Base-by-base conservation (phyloP, 805 yeast genomes). In the Zygosaccharomyces bisporus region DNA sequence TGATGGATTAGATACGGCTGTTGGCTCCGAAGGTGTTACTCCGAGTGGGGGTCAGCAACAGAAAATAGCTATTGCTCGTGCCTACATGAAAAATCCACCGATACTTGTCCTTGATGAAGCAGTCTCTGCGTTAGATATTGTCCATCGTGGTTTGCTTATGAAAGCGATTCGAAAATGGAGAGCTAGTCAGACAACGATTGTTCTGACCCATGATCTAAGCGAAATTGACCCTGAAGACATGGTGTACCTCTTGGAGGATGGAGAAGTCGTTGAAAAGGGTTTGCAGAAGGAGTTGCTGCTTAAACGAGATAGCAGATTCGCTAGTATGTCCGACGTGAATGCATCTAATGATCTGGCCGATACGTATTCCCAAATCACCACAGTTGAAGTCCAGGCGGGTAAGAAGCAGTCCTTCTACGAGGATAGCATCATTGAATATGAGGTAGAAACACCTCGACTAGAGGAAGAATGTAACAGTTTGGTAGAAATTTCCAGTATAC, bases 1-100 rank as follows among this genome's bases (percentile, higher is more conserved):
- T 0, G 57, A 75, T 4, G 87, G 90, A 0, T 27, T 78, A 2
- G 72, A 83, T 13, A 77, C 86, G 0, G 48, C 58, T 3, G 50
- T 86, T 6, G 77, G 80, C 0, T 55, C 58, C 1, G 65, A 68
- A 9, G 76, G 78, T 2, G 57, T 73, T 3, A 55, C 71, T 1
- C 66, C 91, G 6, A 86, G 96, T 51, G 98, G 98, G 4, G 99
- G 99, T 0, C 96, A 93, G 61, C 77, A 74, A 44, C 99, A 93
- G 64, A 70, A 90, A 49, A 71, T 93, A 2, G 84, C 91, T 0
- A 56, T 93, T 21, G 96, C 98, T 0, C 72, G 97, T 43, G 97
- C 97, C 0, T 72, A 72, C 44, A 46, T 89, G 3, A 72, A 87
- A 49, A 75, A 93, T 56, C 64, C 95, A 0, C 86, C 90, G 0